A percentile compares a stretch with the other conserved stretches of the same genome.
These are phyloP conservation scores for Phanerodontia chrysosporium DNA, from an alignment of 768 basidiomycete genomes.

Conservation along the genomic window DNA sequence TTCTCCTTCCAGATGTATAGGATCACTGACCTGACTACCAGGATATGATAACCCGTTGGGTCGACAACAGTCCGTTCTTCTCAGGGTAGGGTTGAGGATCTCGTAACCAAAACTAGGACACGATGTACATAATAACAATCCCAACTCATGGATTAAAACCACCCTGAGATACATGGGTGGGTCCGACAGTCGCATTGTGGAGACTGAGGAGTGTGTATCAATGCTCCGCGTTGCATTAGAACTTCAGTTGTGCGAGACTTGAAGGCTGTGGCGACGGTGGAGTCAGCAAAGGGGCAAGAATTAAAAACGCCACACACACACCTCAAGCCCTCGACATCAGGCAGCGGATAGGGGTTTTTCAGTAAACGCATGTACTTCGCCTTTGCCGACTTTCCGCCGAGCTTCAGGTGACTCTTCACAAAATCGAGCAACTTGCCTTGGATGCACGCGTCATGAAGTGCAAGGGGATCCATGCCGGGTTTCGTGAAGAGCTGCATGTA, in stretches of 20 bases:
- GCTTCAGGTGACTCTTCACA: slow-evolving; percentile 19
- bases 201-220: too few relatives aligned
- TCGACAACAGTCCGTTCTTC: background rate
- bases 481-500: slow-evolving; percentile 32
- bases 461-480: slow-evolving; percentile 24
- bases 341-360: slow-evolving; percentile 25
- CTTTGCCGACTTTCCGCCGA: slow-evolving; percentile 13
- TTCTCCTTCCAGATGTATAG: background rate
- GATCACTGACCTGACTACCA: too few relatives aligned
- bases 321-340: background rate
- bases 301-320: too few relatives aligned
- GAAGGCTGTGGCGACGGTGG: too few relatives aligned
- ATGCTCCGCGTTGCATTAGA: too few relatives aligned
- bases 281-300: too few relatives aligned
- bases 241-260: too few relatives aligned
- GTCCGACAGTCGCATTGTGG: too few relatives aligned
- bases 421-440: slow-evolving; percentile 29
- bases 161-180: too few relatives aligned
- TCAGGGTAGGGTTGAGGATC: background rate
- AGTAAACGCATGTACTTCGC: slow-evolving; percentile 25
- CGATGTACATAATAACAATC: too few relatives aligned
- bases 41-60: slow-evolving; percentile 7
- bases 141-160: too few relatives aligned
- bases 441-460: slow-evolving; percentile 33
- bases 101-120: too few relatives aligned